Conservation (phyloP, 345 rosid species). For the Microcos paniculata region DNA sequence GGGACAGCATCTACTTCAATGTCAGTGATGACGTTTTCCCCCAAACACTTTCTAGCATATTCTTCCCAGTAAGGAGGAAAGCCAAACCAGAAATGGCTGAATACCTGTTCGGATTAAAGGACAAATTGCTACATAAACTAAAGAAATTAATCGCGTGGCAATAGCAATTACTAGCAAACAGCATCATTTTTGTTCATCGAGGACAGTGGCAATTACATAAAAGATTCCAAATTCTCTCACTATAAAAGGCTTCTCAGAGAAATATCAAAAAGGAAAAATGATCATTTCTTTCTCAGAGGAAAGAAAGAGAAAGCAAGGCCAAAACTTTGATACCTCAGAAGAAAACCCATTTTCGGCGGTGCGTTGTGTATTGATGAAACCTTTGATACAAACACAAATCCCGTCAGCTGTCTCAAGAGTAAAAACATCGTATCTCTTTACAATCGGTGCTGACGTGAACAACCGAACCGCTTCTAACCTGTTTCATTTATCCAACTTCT, state of each 20-base stretch:
- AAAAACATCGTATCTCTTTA: constrained; percentile 47
- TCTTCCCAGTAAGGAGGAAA: constrained; percentile 82
- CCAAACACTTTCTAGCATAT: constrained; percentile 31
- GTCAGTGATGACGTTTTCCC: constrained; percentile 18
- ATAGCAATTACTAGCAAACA: not conserved
- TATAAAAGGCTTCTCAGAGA: not conserved
- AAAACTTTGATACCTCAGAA: constrained; percentile 47
- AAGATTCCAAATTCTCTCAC: not conserved
- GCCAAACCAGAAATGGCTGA: constrained; percentile 59
- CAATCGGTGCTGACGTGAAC: constrained; percentile 75
- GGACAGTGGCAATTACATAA: not conserved
- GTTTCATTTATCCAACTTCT: not conserved
- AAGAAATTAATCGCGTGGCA: not conserved
- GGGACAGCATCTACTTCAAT: not conserved
- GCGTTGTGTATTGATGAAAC: constrained; percentile 52
- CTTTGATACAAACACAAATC: constrained; percentile 46
- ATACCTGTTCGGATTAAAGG: constrained; percentile 43
- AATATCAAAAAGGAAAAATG: not conserved
- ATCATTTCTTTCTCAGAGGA: not conserved
- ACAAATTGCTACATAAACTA: not conserved
- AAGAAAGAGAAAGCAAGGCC: too few species aligned
- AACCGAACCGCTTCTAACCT: constrained; percentile 52
- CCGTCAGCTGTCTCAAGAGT: constrained; percentile 79
- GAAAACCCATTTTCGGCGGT: constrained; percentile 56
- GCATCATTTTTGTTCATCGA: not conserved